These are phyloP conservation scores for Ophiosphaerella korrae DNA, from an alignment of 2,329 filamentous ascomycete species.

Conservation along the genomic window DNA sequence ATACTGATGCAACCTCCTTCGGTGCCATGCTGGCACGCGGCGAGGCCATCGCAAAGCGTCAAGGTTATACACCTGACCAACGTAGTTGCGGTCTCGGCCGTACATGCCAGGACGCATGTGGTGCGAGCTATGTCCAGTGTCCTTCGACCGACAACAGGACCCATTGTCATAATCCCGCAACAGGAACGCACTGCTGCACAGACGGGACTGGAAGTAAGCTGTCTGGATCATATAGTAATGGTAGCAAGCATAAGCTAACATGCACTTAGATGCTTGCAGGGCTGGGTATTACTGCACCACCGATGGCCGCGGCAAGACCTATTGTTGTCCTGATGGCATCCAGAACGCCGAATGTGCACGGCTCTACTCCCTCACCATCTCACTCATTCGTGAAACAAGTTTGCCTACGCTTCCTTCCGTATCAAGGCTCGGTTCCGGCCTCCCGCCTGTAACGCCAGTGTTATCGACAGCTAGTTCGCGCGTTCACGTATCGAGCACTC, in stretches of 20 bases:
- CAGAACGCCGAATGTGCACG: conserved; percentile 61
- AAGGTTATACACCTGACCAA: conserved; percentile 51
- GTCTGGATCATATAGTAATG: neutral
- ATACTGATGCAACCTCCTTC: conserved; percentile 46
- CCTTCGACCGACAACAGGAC: conserved; percentile 47
- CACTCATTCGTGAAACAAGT: conserved; percentile 54
- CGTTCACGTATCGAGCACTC: neutral
- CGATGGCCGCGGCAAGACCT: conserved; percentile 57
- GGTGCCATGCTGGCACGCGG: conserved; percentile 49
- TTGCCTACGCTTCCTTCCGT: conserved; percentile 6
- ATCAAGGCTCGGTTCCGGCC: neutral
- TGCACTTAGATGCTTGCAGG: conserved; percentile 61
- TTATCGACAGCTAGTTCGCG: neutral
- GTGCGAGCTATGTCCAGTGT: conserved; percentile 57
- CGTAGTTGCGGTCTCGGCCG: conserved; percentile 54
- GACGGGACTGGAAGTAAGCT: conserved; percentile 62
- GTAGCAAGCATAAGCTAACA: conserved; percentile 9
- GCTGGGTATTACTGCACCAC: conserved; percentile 67
- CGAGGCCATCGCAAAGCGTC: conserved; percentile 26
- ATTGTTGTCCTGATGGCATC: conserved; percentile 66
- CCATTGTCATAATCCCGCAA: conserved; percentile 64
- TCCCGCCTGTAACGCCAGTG: neutral
- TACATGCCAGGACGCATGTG: conserved; percentile 63
- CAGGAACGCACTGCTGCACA: conserved; percentile 63
- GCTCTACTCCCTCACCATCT: conserved; percentile 55